Base-by-base conservation (phyloP, 495 filamentous ascomycete genomes). In the Podospora sp. region DNA sequence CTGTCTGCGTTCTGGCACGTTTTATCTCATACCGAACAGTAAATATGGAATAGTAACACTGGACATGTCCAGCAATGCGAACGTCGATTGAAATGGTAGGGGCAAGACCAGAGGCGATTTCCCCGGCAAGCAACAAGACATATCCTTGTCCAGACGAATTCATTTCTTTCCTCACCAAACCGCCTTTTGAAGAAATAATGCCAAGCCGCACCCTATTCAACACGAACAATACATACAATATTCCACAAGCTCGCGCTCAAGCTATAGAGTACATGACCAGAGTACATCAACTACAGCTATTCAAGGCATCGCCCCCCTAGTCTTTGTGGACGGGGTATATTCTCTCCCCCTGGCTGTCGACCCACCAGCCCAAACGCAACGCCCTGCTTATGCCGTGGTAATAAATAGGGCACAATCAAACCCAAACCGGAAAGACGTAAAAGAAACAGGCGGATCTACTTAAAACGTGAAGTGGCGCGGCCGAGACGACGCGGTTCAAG, bases 371-470 rank as follows among this genome's bases (percentile, higher is more conserved):
- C 40, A 57, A 57, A 50, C 36, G 57, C 55, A 69, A 69, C 67
- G 62, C 67, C 67, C 49, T 69, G 67, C 67, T 69, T 58, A 65
- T 65, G 67, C 62, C 62, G 62, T 60, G 53, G 60, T 68, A n/a
- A 68, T 68, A 58, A 33, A 68, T 63, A 62, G 36, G 60, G 26
- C 55, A 12, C 24, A 55, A 35, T 46, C 49, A 26, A 21, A 53
- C 53, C 1, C 51, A 12, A 14, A 20, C 9, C 22, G 22, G 29
- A 40, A 65, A 46, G 40, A 46, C 5, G 12, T 11, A 46, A 11
- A 46, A n/a, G n/a, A 46, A 46, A 46, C 40, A 46, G 40, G 40
- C 2, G 12, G 40, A 11, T 46, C 5, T 46, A 46, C 14, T 11
- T 46, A 46, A 46, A 46, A 46, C 40, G 40, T 2, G 40, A 46